Conservation (phyloP, 106 monocot species). For the Phalaenopsis aphrodite region DNA sequence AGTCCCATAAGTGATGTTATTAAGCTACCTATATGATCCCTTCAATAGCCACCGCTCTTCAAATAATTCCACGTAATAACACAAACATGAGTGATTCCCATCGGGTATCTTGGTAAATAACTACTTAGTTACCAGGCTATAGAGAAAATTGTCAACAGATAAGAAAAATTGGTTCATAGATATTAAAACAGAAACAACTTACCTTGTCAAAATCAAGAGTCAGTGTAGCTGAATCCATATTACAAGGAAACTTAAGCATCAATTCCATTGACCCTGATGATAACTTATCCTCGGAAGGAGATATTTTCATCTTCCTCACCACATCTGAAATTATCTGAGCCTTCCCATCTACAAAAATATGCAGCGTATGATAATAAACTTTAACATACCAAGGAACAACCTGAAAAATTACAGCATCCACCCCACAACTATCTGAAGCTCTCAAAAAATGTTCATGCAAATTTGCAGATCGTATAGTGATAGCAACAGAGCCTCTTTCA, state of each 20-base stretch:
- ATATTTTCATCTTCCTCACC: constrained; percentile 67
- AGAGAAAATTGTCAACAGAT: neutral
- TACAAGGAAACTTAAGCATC: constrained; percentile 70
- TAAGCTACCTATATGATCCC: neutral
- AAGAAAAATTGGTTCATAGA: neutral
- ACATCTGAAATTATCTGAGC: constrained; percentile 39
- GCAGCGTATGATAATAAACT: constrained; percentile 86
- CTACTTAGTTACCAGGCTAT: neutral
- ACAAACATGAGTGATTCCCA: neutral
- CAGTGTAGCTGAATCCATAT: constrained; percentile 44
- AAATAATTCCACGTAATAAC: neutral
- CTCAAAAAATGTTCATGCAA: constrained; percentile 16
- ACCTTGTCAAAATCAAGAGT: constrained; percentile 94
- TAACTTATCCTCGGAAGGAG: constrained; percentile 87
- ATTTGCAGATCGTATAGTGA: constrained; percentile 50
- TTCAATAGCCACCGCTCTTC: neutral
- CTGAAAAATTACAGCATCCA: constrained; percentile 65
- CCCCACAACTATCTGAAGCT: constrained; percentile 29
- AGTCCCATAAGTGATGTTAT: neutral
- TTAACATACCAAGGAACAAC: constrained; percentile 98
- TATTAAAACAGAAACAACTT: neutral
- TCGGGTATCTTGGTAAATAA: neutral
- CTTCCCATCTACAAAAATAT: constrained; percentile 68
- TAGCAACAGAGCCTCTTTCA: constrained; percentile 93
- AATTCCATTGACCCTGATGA: constrained; percentile 78